Percentiles rank a stretch among this genome's conserved stretches.
Evolutionary conservation across 495 filamentous ascomycete genomes (phyloP).

Genomic region (Lentithecium fluviatile): DNA sequence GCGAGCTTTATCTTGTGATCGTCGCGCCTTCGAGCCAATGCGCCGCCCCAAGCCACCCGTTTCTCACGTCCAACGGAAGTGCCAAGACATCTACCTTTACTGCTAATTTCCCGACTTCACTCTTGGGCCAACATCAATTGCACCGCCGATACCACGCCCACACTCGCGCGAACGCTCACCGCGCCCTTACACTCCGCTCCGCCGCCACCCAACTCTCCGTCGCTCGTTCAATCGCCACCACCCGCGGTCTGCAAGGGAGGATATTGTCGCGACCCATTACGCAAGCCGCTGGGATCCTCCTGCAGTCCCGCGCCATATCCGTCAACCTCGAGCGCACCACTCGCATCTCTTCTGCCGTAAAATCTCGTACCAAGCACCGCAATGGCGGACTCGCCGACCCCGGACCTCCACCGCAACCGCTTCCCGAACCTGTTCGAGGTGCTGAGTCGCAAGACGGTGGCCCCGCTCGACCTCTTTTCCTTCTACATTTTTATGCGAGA

Average conservation of each 20-base stretch:
- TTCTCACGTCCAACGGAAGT: constrained; percentile 16
- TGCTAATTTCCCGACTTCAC: constrained; percentile 32
- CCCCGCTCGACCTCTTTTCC: constrained; percentile 94
- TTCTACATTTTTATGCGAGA: constrained; percentile 99
- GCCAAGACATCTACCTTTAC: constrained; percentile 32
- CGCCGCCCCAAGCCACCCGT: constrained; percentile 21
- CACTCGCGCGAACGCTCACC: neutral
- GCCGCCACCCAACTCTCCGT: neutral
- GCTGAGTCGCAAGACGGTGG: constrained; percentile 80
- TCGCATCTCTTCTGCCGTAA: neutral
- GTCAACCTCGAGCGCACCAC: neutral
- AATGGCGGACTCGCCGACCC: constrained; percentile 19
- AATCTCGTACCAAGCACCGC: neutral
- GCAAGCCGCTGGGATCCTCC: neutral
- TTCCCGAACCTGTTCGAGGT: constrained; percentile 95
- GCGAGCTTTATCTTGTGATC: neutral
- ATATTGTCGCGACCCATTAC: neutral
- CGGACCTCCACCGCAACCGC: constrained; percentile 60
- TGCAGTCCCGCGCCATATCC: neutral
- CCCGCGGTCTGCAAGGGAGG: neutral
- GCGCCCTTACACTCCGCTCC: neutral
- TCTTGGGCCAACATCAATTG: constrained; percentile 11
- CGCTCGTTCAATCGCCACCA: neutral
- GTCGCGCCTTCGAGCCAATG: neutral
- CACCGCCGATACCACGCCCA: neutral